Evolutionary conservation across 1,284 basidiomycete genomes (phyloP), one percentile per base, ranked within the genome.

Genomic region (Cutaneotrichosporon mucoides): DNA sequence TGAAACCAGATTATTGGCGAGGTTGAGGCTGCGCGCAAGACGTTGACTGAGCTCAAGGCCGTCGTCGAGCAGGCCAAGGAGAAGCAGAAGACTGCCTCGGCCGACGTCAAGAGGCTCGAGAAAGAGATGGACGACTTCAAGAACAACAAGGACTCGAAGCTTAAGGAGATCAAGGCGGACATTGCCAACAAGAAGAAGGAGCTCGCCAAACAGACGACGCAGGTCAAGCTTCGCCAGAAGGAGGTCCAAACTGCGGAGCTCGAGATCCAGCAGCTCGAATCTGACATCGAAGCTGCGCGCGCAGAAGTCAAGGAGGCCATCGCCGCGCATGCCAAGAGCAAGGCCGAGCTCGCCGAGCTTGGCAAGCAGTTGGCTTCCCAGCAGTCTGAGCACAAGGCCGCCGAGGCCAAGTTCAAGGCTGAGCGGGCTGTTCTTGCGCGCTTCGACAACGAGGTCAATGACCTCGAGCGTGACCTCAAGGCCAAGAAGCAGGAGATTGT

Each of bases 101-200:
- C 82, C 0, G 93, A 98, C 63, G 85, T 86, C 72, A 87, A 87
- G 79, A 89, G 88, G 65, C 85, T 98, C 33, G 90, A 98, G 79
- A 88, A 88, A 71, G 96, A 99, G 75, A 98, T 99, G 92, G 86
- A 86, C 56, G 96, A 99, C 81, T 97, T 99, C 81, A 94, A 96
- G 81, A 88, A 92, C 76, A 94, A 99, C 81, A 96, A 97, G 76
- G 95, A 97, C 59, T 91, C 91, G 50, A 99, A 99, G 80, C 89
- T 94, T 56, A 89, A 89, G 44, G 89, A 98, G 76, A 85, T 99
- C 68, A 95, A 93, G 82, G 91, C 83, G 24, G 85, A 87, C 60
- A 92, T 97, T 64, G 82, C 83, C 12, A 86, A 85, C 71, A 88
- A 91, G 77, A 96, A 95, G 78, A 82, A 85, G 13, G 85, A 84